Evolutionary conservation across 1,284 basidiomycete species (phyloP).

Genomic region (Exobasidium cylindrosporum): DNA sequence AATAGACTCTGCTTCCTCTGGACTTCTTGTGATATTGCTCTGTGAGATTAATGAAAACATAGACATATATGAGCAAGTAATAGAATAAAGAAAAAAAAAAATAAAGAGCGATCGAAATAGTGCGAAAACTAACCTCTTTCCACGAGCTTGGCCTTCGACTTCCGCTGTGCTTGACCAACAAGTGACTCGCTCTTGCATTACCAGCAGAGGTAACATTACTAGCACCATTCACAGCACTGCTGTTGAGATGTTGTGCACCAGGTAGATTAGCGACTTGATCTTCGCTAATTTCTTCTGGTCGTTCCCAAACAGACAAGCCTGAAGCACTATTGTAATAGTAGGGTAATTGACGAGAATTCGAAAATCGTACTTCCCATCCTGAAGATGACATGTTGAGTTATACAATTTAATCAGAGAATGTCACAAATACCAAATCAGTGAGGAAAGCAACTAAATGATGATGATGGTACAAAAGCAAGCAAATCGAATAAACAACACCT

Average conservation of each 20-base stretch:
- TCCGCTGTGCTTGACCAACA: conserved; percentile 85
- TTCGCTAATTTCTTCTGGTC: conserved; percentile 66
- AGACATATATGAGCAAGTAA: not conserved
- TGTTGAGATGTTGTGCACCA: conserved; percentile 38
- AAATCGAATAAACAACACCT: too few relatives aligned
- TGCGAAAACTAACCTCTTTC: conserved; percentile 37
- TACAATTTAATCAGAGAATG: too few relatives aligned
- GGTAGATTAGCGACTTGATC: conserved; percentile 43
- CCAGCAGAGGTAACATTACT: conserved; percentile 57
- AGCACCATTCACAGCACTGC: conserved; percentile 11
- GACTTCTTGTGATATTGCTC: conserved; percentile 80
- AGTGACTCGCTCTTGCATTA: conserved; percentile 86
- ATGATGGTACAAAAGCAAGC: too few relatives aligned
- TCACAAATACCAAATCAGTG: too few relatives aligned
- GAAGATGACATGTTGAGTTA: conserved; percentile 12
- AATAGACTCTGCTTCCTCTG: conserved; percentile 79
- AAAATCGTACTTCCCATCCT: conserved; percentile 61
- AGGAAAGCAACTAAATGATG: too few relatives aligned
- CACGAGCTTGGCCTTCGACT: conserved; percentile 73
- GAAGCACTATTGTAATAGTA: conserved; percentile 84
- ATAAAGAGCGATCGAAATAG: not conserved
- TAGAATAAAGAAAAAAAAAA: not conserved
- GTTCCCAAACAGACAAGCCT: conserved; percentile 76
- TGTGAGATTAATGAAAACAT: conserved; percentile 46
- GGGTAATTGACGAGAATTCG: conserved; percentile 71